Evolutionary conservation across 768 basidiomycete genomes (phyloP).

Genomic region (Pulveroboletus sp.): DNA sequence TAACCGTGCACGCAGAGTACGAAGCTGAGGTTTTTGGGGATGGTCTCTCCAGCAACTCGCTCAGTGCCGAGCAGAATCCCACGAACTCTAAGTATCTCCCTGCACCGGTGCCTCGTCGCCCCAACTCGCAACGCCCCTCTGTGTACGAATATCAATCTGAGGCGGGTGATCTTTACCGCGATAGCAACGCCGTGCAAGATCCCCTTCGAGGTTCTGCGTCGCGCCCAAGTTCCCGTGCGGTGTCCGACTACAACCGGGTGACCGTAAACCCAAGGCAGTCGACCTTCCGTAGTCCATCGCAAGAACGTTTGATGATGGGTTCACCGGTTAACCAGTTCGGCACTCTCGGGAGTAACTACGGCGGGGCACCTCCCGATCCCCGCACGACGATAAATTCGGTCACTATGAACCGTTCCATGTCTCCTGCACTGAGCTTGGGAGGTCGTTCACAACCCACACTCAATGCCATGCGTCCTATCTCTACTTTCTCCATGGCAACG

Average conservation of each 20-base stretch:
- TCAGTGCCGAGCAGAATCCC: slow-evolving; percentile 27
- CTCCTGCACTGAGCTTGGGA: slow-evolving; percentile 28
- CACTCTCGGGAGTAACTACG: slow-evolving; percentile 36
- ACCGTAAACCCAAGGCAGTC: slow-evolving; percentile 21
- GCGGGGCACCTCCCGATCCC: slow-evolving; percentile 38
- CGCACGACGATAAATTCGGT: slow-evolving; percentile 45
- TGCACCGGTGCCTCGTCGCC: slow-evolving; percentile 35
- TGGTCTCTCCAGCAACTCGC: slow-evolving; percentile 44
- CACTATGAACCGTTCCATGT: slow-evolving; percentile 35
- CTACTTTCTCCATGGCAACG: slow-evolving; percentile 60
- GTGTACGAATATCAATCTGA: slow-evolving; percentile 41
- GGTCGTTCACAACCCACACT: slow-evolving; percentile 31
- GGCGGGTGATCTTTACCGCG: slow-evolving; percentile 56
- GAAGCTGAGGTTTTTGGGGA: slow-evolving; percentile 59
- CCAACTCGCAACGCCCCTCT: slow-evolving; percentile 38
- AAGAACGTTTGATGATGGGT: slow-evolving; percentile 36
- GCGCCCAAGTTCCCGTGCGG: slow-evolving; percentile 30
- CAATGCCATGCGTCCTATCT: slow-evolving; percentile 40
- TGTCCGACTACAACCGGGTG: slow-evolving; percentile 30
- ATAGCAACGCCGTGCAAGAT: slow-evolving; percentile 43
- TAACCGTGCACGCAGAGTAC: slow-evolving; percentile 43
- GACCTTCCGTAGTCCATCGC: slow-evolving; percentile 28
- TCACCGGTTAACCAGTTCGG: slow-evolving; percentile 35
- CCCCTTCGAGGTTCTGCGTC: slow-evolving; percentile 23
- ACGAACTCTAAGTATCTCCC: slow-evolving; percentile 21